Evolutionary conservation across 805 yeast genomes (phyloP).

Genomic region (Teunomyces cretensis): DNA sequence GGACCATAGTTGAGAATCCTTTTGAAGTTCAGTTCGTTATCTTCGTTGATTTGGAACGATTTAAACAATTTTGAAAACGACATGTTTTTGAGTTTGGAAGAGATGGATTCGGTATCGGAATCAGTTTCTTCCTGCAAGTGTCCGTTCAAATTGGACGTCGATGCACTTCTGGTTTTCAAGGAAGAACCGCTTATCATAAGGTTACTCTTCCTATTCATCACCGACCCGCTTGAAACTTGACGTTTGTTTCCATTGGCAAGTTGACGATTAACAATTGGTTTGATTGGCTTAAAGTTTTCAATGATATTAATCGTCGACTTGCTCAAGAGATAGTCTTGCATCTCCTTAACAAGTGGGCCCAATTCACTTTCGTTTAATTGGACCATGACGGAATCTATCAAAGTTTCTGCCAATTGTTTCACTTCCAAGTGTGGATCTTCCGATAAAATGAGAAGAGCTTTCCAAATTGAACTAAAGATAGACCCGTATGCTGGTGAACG

Average conservation of each 20-base stretch:
- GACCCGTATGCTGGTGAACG: slow-evolving; percentile 84
- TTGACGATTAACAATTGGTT: slow-evolving; percentile 36
- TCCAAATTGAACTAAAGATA: slow-evolving; percentile 83
- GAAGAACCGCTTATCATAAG: slow-evolving; percentile 29
- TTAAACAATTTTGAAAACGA: slow-evolving; percentile 36
- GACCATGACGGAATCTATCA: slow-evolving; percentile 70
- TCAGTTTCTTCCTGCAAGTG: slow-evolving; percentile 8
- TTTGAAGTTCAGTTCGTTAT: slow-evolving; percentile 37
- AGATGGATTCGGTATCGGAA: slow-evolving; percentile 30
- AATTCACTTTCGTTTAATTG: slow-evolving; percentile 65
- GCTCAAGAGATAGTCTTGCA: slow-evolving; percentile 63
- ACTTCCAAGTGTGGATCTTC: slow-evolving; percentile 90
- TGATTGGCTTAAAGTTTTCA: slow-evolving; percentile 40
- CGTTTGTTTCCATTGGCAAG: slow-evolving; percentile 18
- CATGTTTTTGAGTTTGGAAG: slow-evolving; percentile 32
- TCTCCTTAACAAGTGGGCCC: slow-evolving; percentile 60
- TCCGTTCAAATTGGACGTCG: slow-evolving; percentile 19
- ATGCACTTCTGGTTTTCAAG: slow-evolving; percentile 27
- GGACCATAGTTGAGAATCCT: slow-evolving; percentile 39
- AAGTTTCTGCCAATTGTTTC: slow-evolving; percentile 63
- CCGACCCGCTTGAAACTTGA: slow-evolving; percentile 25
- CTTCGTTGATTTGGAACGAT: slow-evolving; percentile 40
- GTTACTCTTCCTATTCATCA: slow-evolving; percentile 21
- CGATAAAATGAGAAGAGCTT: slow-evolving; percentile 71
- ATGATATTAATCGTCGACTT: slow-evolving; percentile 42